A percentile compares a stretch with the other conserved stretches of the same genome.
phyloP scores from a whole-genome alignment of 306 rosid species.

The Medicago ruthenica region DNA sequence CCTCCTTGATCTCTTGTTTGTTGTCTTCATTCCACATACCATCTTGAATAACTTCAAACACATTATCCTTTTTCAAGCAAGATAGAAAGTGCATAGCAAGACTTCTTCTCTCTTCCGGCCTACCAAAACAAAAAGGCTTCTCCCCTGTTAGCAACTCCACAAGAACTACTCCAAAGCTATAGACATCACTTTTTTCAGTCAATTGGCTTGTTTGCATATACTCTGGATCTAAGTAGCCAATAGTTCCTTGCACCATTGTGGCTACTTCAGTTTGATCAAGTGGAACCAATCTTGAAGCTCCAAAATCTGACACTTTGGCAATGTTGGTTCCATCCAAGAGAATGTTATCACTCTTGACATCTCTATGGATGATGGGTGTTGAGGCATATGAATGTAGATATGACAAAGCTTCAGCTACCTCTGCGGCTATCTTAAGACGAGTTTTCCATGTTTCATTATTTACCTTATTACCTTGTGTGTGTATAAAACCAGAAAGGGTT shows the following conservation, averaged over 20 bases:
- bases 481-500: conserved; percentile 45
- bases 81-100: conserved; percentile 36
- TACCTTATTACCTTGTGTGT: background rate
- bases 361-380: conserved; percentile 56
- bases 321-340: conserved; percentile 45
- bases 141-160: conserved; percentile 48
- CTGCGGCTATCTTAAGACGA: conserved; percentile 45
- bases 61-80: conserved; percentile 38
- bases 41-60: conserved; percentile 41
- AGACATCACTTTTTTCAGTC: conserved; percentile 57
- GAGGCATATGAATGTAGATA: conserved; percentile 53
- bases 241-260: conserved; percentile 60
- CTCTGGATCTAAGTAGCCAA: conserved; percentile 57
- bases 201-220: conserved; percentile 46
- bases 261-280: conserved; percentile 44
- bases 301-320: conserved; percentile 58
- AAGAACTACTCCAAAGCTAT: conserved; percentile 60
- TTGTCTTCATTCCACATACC: conserved; percentile 34
- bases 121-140: conserved; percentile 38
- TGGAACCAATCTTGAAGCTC: conserved; percentile 55
- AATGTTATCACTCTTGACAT: conserved; percentile 55
- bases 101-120: conserved; percentile 34
- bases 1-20: conserved; percentile 42
- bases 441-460: conserved; percentile 40
- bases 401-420: conserved; percentile 45